Conservation (phyloP, 441 rosid species). For the Sinapis alba region DNA sequence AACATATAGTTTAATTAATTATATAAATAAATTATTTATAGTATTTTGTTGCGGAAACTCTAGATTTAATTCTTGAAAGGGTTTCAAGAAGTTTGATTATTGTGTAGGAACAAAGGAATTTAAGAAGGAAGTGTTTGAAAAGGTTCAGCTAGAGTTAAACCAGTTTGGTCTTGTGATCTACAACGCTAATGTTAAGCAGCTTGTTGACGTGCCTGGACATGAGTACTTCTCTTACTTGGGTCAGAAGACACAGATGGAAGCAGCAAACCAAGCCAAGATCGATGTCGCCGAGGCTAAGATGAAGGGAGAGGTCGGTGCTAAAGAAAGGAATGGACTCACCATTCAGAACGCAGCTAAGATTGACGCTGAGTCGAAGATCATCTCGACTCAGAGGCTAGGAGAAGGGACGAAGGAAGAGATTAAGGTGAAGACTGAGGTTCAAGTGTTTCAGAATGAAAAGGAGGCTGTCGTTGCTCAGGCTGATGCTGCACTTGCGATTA, state of each 20-base stretch:
- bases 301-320: constrained; percentile 69
- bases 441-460: constrained; percentile 59
- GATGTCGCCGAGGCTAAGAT: constrained; percentile 69
- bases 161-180: constrained; percentile 68
- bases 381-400: constrained; percentile 54
- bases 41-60: background rate
- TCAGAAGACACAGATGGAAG: constrained; percentile 81
- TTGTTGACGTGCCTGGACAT: constrained; percentile 74
- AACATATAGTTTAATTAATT: background rate
- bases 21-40: background rate
- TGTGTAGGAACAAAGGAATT: constrained; percentile 55
- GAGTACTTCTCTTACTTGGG: constrained; percentile 82
- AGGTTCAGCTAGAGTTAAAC: constrained; percentile 72
- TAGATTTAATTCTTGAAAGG: background rate
- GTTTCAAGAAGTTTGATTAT: background rate
- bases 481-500: constrained; percentile 58
- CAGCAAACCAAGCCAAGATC: constrained; percentile 70
- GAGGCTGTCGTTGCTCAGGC: constrained; percentile 66
- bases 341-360: constrained; percentile 70
- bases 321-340: constrained; percentile 52
- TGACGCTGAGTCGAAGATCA: constrained; percentile 66
- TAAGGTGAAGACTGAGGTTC: constrained; percentile 55
- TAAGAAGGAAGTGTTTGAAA: constrained; percentile 65
- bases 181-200: constrained; percentile 75
- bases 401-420: constrained; percentile 70